Base-by-base conservation (phyloP, 768 basidiomycete species). In the Psilocybe cyanescens region DNA sequence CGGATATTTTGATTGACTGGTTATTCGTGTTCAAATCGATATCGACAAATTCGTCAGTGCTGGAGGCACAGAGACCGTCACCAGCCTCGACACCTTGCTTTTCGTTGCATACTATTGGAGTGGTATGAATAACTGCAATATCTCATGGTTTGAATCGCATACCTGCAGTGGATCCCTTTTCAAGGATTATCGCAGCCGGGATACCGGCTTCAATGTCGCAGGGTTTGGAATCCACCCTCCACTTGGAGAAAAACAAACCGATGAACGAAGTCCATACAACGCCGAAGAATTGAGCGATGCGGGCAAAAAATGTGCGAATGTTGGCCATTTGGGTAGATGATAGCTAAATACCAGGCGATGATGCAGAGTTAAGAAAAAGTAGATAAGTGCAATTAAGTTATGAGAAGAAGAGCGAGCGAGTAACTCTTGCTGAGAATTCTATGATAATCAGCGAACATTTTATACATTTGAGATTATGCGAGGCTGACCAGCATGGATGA, bases 181-280 rank as follows among this genome's bases (percentile, higher is more conserved):
- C 8, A 44, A 24, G n/a, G 28, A 6, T 29, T 8, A 17, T 8
- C 4, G 41, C 12, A 4, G 55, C 55, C 14, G 51, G 17, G 0
- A 60, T 47, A 3, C 59, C 63, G 8, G 63, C 44, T 29, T 64
- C 63, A 29, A 64, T 53, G 45, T 60, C 63, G 45, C 55, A 31
- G 48, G 59, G 19, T 24, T 51, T 14, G 24, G 16, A 11, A 29
- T 58, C 50, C 6, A 2, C 5, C 2, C 46, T 17, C 44, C 28
- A n/a, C 1, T 56, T 52, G 55, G 14, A 57, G 12, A 44, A 11
- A 30, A 64, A 64, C 30, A 64, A 1, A 6, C 52, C 24, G 4
- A 60, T 17, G 17, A 60, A 28, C 14, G 41, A 57, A 30, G 56
- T 33, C 55, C 63, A 60, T 4, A 64, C 11, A 33, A 49, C 12